These are phyloP conservation scores for Capillidium heterosporum DNA, from an alignment of 371 early-diverging fungal species.

Conservation along the genomic window DNA sequence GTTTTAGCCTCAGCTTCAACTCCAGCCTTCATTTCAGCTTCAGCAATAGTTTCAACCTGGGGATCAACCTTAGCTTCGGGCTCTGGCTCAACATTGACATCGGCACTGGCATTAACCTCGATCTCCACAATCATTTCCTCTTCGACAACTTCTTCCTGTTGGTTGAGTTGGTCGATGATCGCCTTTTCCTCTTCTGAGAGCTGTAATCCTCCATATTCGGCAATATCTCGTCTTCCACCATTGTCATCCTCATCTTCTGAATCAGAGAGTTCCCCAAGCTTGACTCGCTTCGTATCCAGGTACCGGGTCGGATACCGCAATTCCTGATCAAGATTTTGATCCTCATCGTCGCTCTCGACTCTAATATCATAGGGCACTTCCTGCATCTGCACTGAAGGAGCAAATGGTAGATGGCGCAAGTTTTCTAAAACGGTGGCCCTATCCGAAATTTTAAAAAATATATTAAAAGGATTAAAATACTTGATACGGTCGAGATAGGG, in stretches of 20 bases:
- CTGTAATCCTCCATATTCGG: too few relatives aligned
- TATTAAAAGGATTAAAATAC: constrained; percentile 17
- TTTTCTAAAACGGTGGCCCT: constrained; percentile 73
- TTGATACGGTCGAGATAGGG: constrained; percentile 78
- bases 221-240: constrained; percentile 3
- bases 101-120: neutral
- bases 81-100: neutral
- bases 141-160: neutral
- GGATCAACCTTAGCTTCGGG: neutral
- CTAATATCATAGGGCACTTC: constrained; percentile 21
- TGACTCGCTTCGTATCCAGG: constrained; percentile 18
- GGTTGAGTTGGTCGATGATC: too few relatives aligned
- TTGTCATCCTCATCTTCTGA: constrained; percentile 35
- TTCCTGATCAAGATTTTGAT: constrained; percentile 20
- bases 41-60: neutral
- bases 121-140: neutral
- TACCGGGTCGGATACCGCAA: constrained; percentile 13
- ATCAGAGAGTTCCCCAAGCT: constrained; percentile 27
- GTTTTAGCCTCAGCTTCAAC: too few relatives aligned
- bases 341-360: constrained; percentile 20
- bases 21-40: neutral
- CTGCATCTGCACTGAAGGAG: constrained; percentile 93
- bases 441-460: neutral
- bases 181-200: too few relatives aligned
- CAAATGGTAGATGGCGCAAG: constrained; percentile 63